Evolutionary conservation across 805 yeast species (phyloP), one percentile per base, ranked within the genome.

Genomic region (Suhomyces kilbournensis): DNA sequence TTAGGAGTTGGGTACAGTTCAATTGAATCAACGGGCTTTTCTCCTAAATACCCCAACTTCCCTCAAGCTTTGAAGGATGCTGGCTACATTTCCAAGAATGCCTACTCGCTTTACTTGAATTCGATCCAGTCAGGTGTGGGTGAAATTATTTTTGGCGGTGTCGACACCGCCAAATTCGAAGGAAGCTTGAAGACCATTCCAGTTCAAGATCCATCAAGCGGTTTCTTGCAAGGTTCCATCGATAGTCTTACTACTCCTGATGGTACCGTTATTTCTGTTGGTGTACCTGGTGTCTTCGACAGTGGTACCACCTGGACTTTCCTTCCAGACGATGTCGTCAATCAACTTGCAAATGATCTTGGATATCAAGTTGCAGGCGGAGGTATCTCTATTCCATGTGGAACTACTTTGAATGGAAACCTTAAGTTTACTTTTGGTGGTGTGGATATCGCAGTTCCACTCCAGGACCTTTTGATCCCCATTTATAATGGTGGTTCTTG

Each of bases 121-220:
- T 55, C 55, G 32, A 57, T 48, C 3, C 25, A 47, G 46, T 51
- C 58, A 54, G 40, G 45, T 19, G 43, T 53, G 2, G 76, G 75
- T 4, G 34, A 54, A 9, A 42, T 71, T 6, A 46, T 58, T 9
- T 61, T 71, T 53, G 76, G 75, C 10, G 70, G 66, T 30, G 58
- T 64, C 25, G 73, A 71, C 53, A 46, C 58, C 14, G 56, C 68
- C 14, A 61, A 64, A 28, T 62, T 60, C 51, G 35, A 44, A 14
- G 66, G 65, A 3, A 17, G n/a, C 1, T 53, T 63, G 39, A 50
- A 34, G 4, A 48, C 62, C 49, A 17, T 58, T 7, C 55, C 57
- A 12, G 7, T 45, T 17, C 7, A 46, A 20, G 22, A 43, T 12
- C 39, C 39, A 9, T 19, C 25, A 15, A 15, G 5, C 14, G 32